Evolutionary conservation across 495 filamentous ascomycete genomes (phyloP), one percentile per base, ranked within the genome.

Genomic region (Lasiosphaeris hirsuta): DNA sequence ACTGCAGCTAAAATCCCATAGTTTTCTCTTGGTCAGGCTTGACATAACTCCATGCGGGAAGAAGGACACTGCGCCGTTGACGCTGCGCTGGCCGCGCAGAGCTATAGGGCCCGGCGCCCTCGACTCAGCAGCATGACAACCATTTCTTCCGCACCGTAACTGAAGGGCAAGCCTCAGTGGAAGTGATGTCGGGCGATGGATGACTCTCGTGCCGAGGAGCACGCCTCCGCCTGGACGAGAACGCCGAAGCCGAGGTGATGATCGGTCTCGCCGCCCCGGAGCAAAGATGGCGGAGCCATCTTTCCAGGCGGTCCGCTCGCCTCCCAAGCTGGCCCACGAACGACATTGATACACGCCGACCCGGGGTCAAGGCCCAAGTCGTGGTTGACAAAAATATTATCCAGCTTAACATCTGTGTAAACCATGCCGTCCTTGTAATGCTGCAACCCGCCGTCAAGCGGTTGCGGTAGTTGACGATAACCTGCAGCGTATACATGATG

Each of bases 401-500:
- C 42, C 15, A 45, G 42, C 42, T 45, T 45, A n/a, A 45, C 42
- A 45, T 45, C 42, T 30, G 5, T 30, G 5, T 30, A 30, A 30
- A 30, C 23, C 23, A 30, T 30, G 23, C 23, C 23, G 23, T 30
- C 23, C 23, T 30, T 30, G 23, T 30, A 30, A 2, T 45, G 42
- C 42, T 45, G 42, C 91, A 96, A 39, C 92, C 92, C 23, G 77
- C 72, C 1, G 92, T 97, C 38, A 87, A 90, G 59, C 86, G 78
- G 40, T 88, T 86, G 64, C 81, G 78, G 62, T 86, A 90, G 72
- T 96, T 96, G 56, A 86, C 75, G 63, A 81, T 80, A 9, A 84
- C 84, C 73, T 96, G 92, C 14, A 92, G 92, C 35, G 87, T 79
- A 68, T 96, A 97, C 69, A 96, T 97, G 61, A 94, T 75, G 2